Evolutionary conservation across 441 rosid genomes (phyloP), one percentile per base, ranked within the genome.

Genomic region (Populus hybrid): DNA sequence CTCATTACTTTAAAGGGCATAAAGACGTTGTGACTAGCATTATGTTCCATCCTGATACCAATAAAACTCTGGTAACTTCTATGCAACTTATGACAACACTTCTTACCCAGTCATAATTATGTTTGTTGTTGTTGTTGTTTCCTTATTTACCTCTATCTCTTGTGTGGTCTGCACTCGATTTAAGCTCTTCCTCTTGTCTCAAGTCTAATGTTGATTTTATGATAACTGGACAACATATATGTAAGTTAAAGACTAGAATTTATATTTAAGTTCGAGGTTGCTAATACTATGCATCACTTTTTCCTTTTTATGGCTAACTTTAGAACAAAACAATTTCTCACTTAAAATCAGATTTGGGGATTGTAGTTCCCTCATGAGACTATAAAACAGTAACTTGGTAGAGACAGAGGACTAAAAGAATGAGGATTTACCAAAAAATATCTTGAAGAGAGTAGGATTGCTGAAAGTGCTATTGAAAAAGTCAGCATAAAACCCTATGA

Each of bases 1-100:
- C 99, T 81, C 98, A 95, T 83, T 87, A 80, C 88, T 95, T 95
- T 84, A 95, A 88, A 84, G 99, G 97, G 54, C 99, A 95, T 85
- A 89, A 88, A 81, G 97, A 95, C 40, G 95, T 95, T 81, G 97
- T 94, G 59, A 81, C 92, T 40, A 87, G 84, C 81, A 46, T 92
- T 70, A 80, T 90, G 87, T 95, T 95, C 85, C 98, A 95, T 89
- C 95, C 97, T 35, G 91, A 91, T 77, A 42, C 85, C 0, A 70
- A 79, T 78, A 92, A 82, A 85, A 84, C 82, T 79, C 89, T 94
- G 40, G 99, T 95, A 88, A 86, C 95, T 88, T 36, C 5, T 40
- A 20, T 54, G 77, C 18, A 18, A 34, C 61, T 30, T 35, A 6
- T n/a, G 61, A 10, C 24, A 71, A 12, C 16, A 21, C 76, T 9